Conservation (phyloP, 2,329 filamentous ascomycete species). For the Byssoonygena ceratinophila region DNA sequence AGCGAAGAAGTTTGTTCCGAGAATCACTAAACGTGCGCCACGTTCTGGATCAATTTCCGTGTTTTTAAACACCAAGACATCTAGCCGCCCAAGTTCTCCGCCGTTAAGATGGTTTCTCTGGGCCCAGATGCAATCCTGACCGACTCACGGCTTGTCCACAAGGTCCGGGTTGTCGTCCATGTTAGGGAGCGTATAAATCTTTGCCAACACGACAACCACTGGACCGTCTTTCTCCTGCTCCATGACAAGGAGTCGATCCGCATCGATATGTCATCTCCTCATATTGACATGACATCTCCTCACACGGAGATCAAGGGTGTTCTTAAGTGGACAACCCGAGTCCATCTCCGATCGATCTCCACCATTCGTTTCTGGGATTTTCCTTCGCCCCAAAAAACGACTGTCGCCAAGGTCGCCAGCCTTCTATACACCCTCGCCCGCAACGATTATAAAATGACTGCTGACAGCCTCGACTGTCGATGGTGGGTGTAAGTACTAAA, state of each 20-base stretch:
- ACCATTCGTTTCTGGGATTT: not conserved
- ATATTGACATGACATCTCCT: not conserved
- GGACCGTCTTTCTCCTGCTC: not conserved
- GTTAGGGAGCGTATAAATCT: not conserved
- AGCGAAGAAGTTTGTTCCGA: too few species aligned
- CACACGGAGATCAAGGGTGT: not conserved
- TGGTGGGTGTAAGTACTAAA: not conserved
- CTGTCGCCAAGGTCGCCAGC: not conserved
- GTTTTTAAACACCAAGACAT: too few species aligned
- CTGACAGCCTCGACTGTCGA: not conserved
- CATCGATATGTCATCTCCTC: not conserved
- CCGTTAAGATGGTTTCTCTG: too few species aligned
- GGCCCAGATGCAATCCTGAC: too few species aligned
- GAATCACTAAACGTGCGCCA: too few species aligned
- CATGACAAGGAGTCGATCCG: not conserved
- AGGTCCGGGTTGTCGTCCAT: not conserved
- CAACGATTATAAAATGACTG: not conserved
- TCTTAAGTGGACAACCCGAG: not conserved
- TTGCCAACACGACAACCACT: not conserved
- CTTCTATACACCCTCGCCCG: not conserved
- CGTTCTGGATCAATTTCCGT: too few species aligned
- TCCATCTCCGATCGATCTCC: not conserved
- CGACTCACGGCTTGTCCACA: not conserved
- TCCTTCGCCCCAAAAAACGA: not conserved
- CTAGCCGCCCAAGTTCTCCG: too few species aligned